Base-by-base conservation (phyloP, 2,329 filamentous ascomycete genomes). In the Pseudopithomyces chartarum region DNA sequence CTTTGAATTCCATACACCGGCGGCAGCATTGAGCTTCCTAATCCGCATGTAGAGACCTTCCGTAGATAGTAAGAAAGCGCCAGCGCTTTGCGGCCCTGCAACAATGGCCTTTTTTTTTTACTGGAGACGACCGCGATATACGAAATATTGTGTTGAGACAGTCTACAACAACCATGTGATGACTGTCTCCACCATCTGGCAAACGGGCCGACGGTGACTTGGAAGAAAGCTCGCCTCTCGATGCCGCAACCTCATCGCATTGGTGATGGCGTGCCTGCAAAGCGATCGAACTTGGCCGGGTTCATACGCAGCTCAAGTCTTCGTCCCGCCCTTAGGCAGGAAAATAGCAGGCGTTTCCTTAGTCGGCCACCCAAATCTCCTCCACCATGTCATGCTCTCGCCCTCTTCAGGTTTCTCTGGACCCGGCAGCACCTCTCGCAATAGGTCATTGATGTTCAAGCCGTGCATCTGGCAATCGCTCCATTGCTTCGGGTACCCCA, bases 401-500 rank as follows among this genome's bases (percentile, higher is more conserved):
- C 62, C 60, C 8, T 34, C 22, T 1, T 65, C 64, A 8, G 77
- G 76, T 13, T 60, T 59, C 19, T 64, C 59, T 13, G 77, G 75
- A 6, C 79, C 79, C 2, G 79, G 79, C 29, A 81, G 58, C 39
- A 81, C 79, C 62, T 81, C 78, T 38, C 79, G 65, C 52, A 81
- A 65, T 57, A 81, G 57, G 29, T 78, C 74, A 54, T 81, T 81
- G 57, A 81, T 73, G 56, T 79, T 77, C 53, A 79, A 59, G 5
- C 79, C 79, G 7, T 65, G 70, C 15, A 77, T 73, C 47, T 76
- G 75, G 42, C 74, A 76, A 6, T 78, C 72, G 51, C 79, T 73
- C 79, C 79, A 81, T 54, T 81, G 79, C 49, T 74, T 63, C 23
- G 79, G 79, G 60, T 81, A 81, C n/a, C 79, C 79, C 47, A 80